Conservation (phyloP, 495 filamentous ascomycete genomes). For the Parathielavia appendiculata region DNA sequence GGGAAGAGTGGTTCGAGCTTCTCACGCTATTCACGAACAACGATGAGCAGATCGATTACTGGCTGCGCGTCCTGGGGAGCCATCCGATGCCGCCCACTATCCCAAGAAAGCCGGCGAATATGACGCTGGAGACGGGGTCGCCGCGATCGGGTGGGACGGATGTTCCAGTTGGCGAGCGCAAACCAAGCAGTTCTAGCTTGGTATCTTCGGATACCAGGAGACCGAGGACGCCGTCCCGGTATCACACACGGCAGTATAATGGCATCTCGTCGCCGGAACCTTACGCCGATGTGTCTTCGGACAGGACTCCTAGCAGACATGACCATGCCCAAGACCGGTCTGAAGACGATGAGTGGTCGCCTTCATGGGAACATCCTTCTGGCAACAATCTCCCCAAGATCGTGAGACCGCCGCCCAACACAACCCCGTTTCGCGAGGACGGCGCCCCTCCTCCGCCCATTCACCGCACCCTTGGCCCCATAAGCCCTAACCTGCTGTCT, state of each 20-base stretch:
- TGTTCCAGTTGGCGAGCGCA: constrained; percentile 70
- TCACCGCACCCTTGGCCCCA: constrained; percentile 44
- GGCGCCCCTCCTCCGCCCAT: constrained; percentile 48
- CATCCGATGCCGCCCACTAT: constrained; percentile 65
- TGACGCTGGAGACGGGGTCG: constrained; percentile 30
- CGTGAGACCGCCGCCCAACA: constrained; percentile 42
- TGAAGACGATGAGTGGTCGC: constrained; percentile 3
- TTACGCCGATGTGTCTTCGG: constrained; percentile 17
- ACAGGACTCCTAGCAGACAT: constrained; percentile 31
- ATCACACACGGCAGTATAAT: constrained; percentile 22
- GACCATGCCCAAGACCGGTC: constrained; percentile 18
- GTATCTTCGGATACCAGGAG: constrained; percentile 15
- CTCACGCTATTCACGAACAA: constrained; percentile 65
- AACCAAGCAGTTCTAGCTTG: constrained; percentile 24
- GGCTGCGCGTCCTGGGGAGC: constrained; percentile 76
- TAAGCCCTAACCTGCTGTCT: constrained; percentile 40
- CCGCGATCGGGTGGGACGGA: constrained; percentile 55
- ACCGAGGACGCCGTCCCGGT: constrained; percentile 26
- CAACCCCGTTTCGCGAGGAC: constrained; percentile 37
- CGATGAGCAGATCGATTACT: constrained; percentile 72
- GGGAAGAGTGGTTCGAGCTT: constrained; percentile 75
- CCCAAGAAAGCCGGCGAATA: constrained; percentile 35
- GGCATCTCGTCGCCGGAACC: constrained; percentile 16
- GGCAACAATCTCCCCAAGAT: constrained; percentile 33
- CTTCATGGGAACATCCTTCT: constrained; percentile 23